These are phyloP conservation scores for Elsinoe batatas DNA, from an alignment of 2,329 filamentous ascomycete species.

Conservation along the genomic window DNA sequence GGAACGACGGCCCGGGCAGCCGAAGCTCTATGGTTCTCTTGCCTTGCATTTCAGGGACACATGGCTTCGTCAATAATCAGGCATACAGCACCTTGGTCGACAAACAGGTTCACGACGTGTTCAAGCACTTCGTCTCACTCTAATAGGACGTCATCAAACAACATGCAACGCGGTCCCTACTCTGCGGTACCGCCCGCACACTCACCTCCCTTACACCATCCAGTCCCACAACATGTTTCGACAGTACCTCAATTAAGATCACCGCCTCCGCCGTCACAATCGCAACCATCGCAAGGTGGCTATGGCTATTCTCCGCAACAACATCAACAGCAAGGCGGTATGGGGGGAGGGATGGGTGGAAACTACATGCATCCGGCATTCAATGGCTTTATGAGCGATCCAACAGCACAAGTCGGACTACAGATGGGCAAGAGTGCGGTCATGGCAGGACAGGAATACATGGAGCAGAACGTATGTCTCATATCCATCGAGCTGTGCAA, in stretches of 20 bases:
- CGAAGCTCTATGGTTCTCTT: not conserved
- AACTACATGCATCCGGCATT: conserved; percentile 51
- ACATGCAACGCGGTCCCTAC: conserved; percentile 81
- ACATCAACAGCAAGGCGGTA: conserved; percentile 20
- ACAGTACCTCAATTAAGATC: conserved; percentile 95
- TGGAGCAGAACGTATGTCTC: conserved; percentile 78
- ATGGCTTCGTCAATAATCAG: not conserved
- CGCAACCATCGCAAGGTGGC: conserved; percentile 54
- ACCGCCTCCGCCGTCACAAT: conserved; percentile 70
- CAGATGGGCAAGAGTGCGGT: conserved; percentile 90
- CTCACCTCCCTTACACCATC: conserved; percentile 90
- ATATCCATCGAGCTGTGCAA: not conserved
- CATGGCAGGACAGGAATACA: conserved; percentile 81
- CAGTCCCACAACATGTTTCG: conserved; percentile 95
- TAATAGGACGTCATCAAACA: conserved; percentile 21
- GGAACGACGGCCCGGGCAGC: not conserved
- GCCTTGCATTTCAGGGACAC: conserved; percentile 6
- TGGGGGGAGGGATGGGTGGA: conserved; percentile 15
- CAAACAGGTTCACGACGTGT: too few species aligned
- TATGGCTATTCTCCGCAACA: conserved; percentile 69
- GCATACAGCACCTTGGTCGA: not conserved
- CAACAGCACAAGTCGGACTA: conserved; percentile 86
- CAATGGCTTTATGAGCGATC: conserved; percentile 90
- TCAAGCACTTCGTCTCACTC: too few species aligned
- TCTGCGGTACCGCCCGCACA: conserved; percentile 58